These are phyloP conservation scores for Phytophthora sojae DNA, from an alignment of 352 stramenopile species.

Conservation along the genomic window DNA sequence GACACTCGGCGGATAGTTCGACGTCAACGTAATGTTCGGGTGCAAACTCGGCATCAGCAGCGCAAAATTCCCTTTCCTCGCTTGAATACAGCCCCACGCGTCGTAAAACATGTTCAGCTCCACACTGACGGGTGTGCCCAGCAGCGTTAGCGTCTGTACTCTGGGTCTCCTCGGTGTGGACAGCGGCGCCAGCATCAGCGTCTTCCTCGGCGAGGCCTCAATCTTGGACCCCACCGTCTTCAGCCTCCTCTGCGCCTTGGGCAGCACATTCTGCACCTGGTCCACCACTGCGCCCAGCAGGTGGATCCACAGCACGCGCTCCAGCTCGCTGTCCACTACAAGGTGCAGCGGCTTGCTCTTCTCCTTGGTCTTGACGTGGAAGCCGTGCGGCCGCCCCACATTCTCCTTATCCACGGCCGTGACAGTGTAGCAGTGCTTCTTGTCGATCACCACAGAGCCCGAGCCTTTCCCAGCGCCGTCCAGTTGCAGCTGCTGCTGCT, in stretches of 20 bases:
- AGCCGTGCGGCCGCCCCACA: constrained; percentile 62
- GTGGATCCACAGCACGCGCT: constrained; percentile 80
- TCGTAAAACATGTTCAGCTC: constrained; percentile 80
- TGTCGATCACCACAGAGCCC: constrained; percentile 24
- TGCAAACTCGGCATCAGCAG: constrained; percentile 81
- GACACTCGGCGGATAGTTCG: constrained; percentile 77
- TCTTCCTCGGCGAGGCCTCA: constrained; percentile 28
- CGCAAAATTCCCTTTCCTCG: constrained; percentile 82
- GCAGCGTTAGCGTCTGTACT: constrained; percentile 54
- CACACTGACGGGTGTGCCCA: constrained; percentile 62
- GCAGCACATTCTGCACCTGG: constrained; percentile 53
- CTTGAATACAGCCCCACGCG: constrained; percentile 74
- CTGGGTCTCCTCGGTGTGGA: constrained; percentile 28
- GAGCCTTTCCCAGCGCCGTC: constrained; percentile 12
- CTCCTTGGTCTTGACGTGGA: constrained; percentile 60
- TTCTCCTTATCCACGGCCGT: constrained; percentile 68
- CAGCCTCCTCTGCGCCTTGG: constrained; percentile 43
- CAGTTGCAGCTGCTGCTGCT: constrained; percentile 43
- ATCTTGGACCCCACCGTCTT: constrained; percentile 30
- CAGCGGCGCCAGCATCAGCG: constrained; percentile 26
- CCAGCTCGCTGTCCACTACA: constrained; percentile 70
- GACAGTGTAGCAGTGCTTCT: constrained; percentile 63
- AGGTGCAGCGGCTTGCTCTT: constrained; percentile 70
- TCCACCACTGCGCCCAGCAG: constrained; percentile 70
- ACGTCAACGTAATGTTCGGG: constrained; percentile 78